These are phyloP conservation scores for Coccomyxa sp. DNA, from an alignment of 139 green algal species.

Conservation along the genomic window DNA sequence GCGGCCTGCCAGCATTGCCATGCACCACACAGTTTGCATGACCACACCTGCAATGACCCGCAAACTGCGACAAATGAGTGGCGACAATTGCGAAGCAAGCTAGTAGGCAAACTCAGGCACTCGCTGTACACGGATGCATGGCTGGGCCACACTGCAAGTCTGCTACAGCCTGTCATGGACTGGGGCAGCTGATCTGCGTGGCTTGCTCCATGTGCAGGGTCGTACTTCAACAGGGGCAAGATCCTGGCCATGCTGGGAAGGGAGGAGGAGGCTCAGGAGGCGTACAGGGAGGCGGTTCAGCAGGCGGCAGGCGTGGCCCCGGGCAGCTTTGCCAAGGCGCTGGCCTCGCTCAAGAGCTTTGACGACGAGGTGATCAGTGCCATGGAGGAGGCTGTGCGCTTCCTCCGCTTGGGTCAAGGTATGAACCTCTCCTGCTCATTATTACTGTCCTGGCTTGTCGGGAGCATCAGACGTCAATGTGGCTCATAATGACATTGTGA, in stretches of 20 bases:
- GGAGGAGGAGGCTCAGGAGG: constrained; percentile 24
- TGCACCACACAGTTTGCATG: background rate
- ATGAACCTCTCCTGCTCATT: too few relatives aligned
- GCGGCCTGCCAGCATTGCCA: background rate
- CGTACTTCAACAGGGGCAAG: constrained; percentile 61
- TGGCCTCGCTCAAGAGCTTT: constrained; percentile 18
- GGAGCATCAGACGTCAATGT: too few relatives aligned
- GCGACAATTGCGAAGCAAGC: too few relatives aligned
- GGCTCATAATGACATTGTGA: too few relatives aligned
- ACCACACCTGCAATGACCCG: background rate
- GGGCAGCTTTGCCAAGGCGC: constrained; percentile 34
- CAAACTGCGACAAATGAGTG: background rate
- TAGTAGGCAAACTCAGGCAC: too few relatives aligned
- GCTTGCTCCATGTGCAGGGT: too few relatives aligned
- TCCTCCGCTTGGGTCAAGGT: too few relatives aligned
- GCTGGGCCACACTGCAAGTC: too few relatives aligned
- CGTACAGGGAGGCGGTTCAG: constrained; percentile 22
- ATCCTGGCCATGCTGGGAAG: constrained; percentile 38
- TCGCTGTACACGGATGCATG: too few relatives aligned
- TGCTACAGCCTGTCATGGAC: background rate
- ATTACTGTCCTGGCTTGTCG: too few relatives aligned
- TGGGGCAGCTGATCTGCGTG: too few relatives aligned
- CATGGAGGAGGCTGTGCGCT: constrained; percentile 8
- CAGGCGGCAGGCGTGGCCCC: background rate
- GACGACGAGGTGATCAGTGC: background rate